These are phyloP conservation scores for Fusarium sp. DNA, from an alignment of 2,329 filamentous ascomycete species.

Conservation along the genomic window DNA sequence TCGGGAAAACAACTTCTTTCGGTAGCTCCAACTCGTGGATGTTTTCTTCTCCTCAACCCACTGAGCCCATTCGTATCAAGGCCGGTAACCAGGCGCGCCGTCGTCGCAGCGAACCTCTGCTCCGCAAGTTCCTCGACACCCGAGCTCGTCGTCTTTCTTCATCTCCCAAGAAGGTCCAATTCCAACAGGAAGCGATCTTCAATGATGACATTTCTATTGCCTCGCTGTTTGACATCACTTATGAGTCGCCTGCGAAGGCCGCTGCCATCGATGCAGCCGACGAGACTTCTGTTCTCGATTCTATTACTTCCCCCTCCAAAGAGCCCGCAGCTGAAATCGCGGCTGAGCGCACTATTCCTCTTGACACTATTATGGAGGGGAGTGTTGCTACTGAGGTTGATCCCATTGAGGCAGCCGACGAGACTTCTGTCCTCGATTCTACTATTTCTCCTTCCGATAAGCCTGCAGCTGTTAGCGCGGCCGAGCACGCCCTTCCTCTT, in stretches of 20 bases:
- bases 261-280: background rate
- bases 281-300: background rate
- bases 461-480: background rate
- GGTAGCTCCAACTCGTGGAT: conserved; percentile 44
- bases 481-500: background rate
- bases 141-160: conserved; percentile 40
- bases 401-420: background rate
- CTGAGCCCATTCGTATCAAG: conserved; percentile 34
- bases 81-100: conserved; percentile 38
- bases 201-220: conserved; percentile 18
- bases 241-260: background rate
- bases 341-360: background rate
- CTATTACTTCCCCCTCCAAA: background rate
- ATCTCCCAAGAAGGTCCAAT: conserved; percentile 42
- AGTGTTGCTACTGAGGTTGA: background rate
- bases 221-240: background rate
- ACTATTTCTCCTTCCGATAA: background rate
- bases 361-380: background rate
- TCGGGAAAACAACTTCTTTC: conserved; percentile 41
- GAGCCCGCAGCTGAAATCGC: background rate
- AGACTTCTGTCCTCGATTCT: background rate
- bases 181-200: conserved; percentile 31
- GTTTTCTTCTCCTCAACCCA: conserved; percentile 26
- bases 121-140: conserved; percentile 37
- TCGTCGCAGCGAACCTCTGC: conserved; percentile 48